Base-by-base conservation (phyloP, 1,284 basidiomycete genomes). In the Ustilago tritici region DNA sequence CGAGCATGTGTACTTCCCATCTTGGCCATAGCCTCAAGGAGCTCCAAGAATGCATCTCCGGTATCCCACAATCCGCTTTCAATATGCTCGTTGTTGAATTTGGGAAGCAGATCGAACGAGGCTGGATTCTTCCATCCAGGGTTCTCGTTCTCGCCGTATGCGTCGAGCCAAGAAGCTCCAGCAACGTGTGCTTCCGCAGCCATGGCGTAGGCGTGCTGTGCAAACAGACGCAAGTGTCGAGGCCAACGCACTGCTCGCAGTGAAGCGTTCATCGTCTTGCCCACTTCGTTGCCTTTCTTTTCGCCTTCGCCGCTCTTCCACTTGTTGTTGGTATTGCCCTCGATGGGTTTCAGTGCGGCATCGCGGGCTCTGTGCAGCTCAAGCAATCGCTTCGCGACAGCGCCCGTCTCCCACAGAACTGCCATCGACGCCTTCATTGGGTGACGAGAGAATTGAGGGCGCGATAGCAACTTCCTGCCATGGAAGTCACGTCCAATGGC, bases 131-230 rank as follows among this genome's bases (percentile, higher is more conserved):
- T 73, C 71, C 72, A 76, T 40, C 56, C 54, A 17, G 71, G 69
- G 17, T 72, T 64, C 40, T 76, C 64, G 49, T 28, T 28, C 23
- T 69, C 73, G 34, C 60, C 61, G 41, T 65, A 68, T 31, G 67
- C 64, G 41, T 67, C 60, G 11, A 67, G 40, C 67, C 72, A 78
- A 35, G 78, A 73, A 4, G 66, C 52, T 34, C 70, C 74, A 1
- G 74, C 68, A 5, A 71, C 74, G 41, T 76, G 78, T 38, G 63
- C 62, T 47, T 82, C 80, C 41, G 78, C 76, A 1, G 78, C 75
- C 73, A 82, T 78, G 32, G 80, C 78, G 28, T 78, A 82, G 12
- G 78, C 73, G 43, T 82, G 80, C 64, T 75, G 71, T 47, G 74
- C 74, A 55, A 82, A 70, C 10, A 76, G 56, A 9, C 71, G 76